Evolutionary conservation across 805 yeast genomes (phyloP), one percentile per base, ranked within the genome.

Genomic region (Hanseniaspora pseudoguilliermondii): DNA sequence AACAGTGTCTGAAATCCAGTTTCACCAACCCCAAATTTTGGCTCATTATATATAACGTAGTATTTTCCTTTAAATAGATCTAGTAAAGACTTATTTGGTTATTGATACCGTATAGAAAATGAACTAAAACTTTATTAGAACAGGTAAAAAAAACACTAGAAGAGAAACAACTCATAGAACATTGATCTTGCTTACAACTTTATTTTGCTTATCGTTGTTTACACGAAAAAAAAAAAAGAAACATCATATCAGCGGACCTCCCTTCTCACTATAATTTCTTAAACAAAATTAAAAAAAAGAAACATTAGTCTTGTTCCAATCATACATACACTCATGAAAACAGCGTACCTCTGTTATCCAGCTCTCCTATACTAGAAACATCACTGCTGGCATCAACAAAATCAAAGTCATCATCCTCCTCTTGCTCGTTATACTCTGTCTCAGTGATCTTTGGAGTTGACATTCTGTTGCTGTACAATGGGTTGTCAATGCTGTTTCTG

Each of bases 351-450:
- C 56, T 53, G 50, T 53, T 53, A 18, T 53, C 56, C 23, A 53
- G n/a, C 18, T 53, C 56, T 9, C 56, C 50, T 15, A 53, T 53
- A 32, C 56, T 53, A 13, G 56, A 46, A 21, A 53, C 56, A 46
- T 53, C 56, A 46, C 56, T 53, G 40, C 56, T 53, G 5, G 56
- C 56, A 53, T 53, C 56, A 11, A 53, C 56, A 39, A 53, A 53
- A 39, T 53, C 32, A 46, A 39, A 38, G 7, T 53, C 56, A 21
- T 46, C 50, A 21, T 53, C 50, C 2, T 20, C 49, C 1, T 44
- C 50, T 10, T 46, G 34, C 2, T 25, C 20, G 20, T 42, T 13
- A 13, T 25, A 16, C 29, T 9, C 13, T 13, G 29, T n/a, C 4
- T 44, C 47, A 11, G 16, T 44, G 47, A 29, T 29, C n/a, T 25